Evolutionary conservation across 306 rosid genomes (phyloP), one percentile per base, ranked within the genome.

Genomic region (Aeschynomene evenia): DNA sequence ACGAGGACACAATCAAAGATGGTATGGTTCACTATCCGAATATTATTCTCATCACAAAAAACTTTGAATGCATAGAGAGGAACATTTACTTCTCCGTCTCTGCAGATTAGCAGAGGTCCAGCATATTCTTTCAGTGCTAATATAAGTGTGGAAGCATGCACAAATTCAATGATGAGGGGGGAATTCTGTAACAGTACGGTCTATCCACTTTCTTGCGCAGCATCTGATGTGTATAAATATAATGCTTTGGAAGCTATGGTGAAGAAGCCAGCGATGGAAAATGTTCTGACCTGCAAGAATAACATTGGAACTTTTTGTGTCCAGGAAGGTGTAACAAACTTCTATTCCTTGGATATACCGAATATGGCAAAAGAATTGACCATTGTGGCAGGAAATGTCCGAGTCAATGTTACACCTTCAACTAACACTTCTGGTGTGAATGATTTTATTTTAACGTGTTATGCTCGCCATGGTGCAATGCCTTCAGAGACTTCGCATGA

Each of bases 1-100:
- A 56, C 88, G 49, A 85, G 97, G 78, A 87, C 99, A 24, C 99
- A 94, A 64, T 87, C 96, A 5, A 94, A 89, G 80, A 94, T 94
- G 99, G 97, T 94, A 87, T 43, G 71, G 52, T 66, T 72, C 54
- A 22, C 71, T 37, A 23, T 55, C 55, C 58, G 11, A 56, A n/a
- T 16, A 42, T 72, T 60, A 40, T 65, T 58, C 66, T 46, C 24
- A n/a, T 56, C 36, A 18, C 9, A 36, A 52, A 43, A 78, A 39
- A 28, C 37, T 26, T 21, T 36, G 75, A 26, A 11, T 66, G 61
- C 74, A 40, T 43, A 21, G n/a, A n/a, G n/a, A n/a, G n/a, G n/a
- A n/a, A 26, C 14, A 53, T 26, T 61, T 69, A 10, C 53, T 73
- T 39, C 43, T 55, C 67, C 66, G 60, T 55, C 51, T 68, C 11